Conservation (phyloP, 2,329 filamentous ascomycete species). For the Aspergillus sergii region DNA sequence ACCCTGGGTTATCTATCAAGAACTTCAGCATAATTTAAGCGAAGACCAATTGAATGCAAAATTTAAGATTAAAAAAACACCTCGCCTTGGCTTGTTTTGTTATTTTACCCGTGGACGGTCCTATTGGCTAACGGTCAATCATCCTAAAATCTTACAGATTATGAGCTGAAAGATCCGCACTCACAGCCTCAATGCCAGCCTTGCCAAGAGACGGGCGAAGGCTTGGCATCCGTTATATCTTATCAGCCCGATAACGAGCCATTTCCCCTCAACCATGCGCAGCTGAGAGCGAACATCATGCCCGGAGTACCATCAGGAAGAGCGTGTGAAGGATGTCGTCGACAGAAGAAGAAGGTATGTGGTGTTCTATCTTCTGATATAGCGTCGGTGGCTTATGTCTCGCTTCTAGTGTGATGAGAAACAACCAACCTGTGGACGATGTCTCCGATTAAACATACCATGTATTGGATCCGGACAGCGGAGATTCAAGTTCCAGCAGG, state of each 20-base stretch:
- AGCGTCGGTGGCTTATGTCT: not conserved
- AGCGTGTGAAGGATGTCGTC: conserved; percentile 55
- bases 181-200: conserved; percentile 11
- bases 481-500: conserved; percentile 54
- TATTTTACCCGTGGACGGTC: not conserved
- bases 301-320: conserved; percentile 55
- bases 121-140: not conserved
- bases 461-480: conserved; percentile 52
- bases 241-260: not conserved
- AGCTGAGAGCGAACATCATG: conserved; percentile 37
- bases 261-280: not conserved
- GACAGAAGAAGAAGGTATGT: conserved; percentile 57
- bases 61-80: not conserved
- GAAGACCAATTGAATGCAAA: not conserved
- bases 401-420: conserved; percentile 50
- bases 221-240: conserved; percentile 4
- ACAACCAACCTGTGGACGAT: conserved; percentile 50
- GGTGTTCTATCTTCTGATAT: too few relatives aligned
- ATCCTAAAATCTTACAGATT: not conserved
- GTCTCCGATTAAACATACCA: conserved; percentile 46
- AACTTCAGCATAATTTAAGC: not conserved
- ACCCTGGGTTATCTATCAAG: not conserved
- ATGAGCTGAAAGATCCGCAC: not conserved
- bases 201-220: not conserved
- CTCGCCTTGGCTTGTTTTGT: not conserved